A percentile compares a stretch with the other conserved stretches of the same genome.
These are phyloP conservation scores for Cladobotryum protrusum DNA, from an alignment of 2,329 filamentous ascomycete genomes.

Conservation along the genomic window DNA sequence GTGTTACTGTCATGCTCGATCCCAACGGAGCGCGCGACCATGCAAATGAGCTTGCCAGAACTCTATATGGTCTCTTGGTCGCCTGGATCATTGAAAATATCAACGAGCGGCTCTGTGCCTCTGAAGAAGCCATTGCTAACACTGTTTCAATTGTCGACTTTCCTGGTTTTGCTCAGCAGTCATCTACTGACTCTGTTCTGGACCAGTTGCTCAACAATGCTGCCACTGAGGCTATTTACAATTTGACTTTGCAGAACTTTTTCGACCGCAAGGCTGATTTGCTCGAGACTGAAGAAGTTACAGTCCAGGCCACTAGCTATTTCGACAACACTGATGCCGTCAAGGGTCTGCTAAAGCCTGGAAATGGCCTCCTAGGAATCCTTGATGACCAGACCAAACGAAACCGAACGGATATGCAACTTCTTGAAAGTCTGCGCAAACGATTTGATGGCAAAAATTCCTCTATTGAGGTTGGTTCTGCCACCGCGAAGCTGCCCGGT, in stretches of 20 bases:
- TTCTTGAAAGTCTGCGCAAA: conserved; percentile 84
- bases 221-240: conserved; percentile 85
- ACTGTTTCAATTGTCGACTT: conserved; percentile 95
- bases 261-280: conserved; percentile 92
- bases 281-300: conserved; percentile 89
- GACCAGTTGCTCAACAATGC: conserved; percentile 95
- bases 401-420: conserved; percentile 79
- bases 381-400: conserved; percentile 92
- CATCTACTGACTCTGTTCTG: conserved; percentile 74
- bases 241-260: conserved; percentile 89
- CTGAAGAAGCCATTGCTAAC: conserved; percentile 84
- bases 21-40: conserved; percentile 83
- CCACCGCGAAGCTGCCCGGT: conserved; percentile 71
- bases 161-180: conserved; percentile 83
- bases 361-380: conserved; percentile 89
- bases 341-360: conserved; percentile 81
- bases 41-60: conserved; percentile 88
- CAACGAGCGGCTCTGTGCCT: conserved; percentile 82
- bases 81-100: conserved; percentile 90
- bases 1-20: conserved; percentile 98
- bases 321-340: conserved; percentile 97
- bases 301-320: conserved; percentile 85
- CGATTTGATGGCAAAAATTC: conserved; percentile 93
- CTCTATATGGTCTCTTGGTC: conserved; percentile 87
- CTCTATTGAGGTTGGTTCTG: conserved; percentile 71